phyloP scores from a whole-genome alignment of 257 asterid species.

The Verbascum thapsus region DNA sequence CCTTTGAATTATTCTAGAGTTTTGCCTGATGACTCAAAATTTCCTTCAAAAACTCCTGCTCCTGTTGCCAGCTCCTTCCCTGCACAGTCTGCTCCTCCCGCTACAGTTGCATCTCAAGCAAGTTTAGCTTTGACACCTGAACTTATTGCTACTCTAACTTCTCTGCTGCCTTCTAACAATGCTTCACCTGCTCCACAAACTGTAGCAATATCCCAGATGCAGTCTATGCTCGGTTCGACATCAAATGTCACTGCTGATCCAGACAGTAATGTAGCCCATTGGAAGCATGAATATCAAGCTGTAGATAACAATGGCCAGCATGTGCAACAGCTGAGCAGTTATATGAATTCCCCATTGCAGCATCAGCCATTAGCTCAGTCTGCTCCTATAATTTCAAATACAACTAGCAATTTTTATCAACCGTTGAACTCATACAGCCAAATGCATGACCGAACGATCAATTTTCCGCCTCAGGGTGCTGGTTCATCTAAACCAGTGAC shows the following conservation, averaged over 20 bases:
- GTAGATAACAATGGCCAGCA: conserved; percentile 46
- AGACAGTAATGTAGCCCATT: conserved; percentile 46
- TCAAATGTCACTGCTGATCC: conserved; percentile 45
- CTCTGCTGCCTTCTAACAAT: conserved; percentile 56
- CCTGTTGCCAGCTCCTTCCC: conserved; percentile 51
- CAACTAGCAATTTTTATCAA: conserved; percentile 44
- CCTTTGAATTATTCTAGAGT: conserved; percentile 45
- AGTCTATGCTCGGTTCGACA: conserved; percentile 41
- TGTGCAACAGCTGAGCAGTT: conserved; percentile 48
- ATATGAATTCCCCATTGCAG: conserved; percentile 51
- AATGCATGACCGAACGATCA: conserved; percentile 43
- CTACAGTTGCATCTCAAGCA: conserved; percentile 54
- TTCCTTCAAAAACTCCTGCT: conserved; percentile 41
- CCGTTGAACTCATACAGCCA: conserved; percentile 45
- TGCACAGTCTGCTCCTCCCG: conserved; percentile 47
- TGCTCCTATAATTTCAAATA: conserved; percentile 42
- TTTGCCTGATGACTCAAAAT: conserved; percentile 45
- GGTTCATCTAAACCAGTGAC: conserved; percentile 43
- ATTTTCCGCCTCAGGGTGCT: conserved; percentile 43
- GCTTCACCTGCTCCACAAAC: conserved; percentile 51
- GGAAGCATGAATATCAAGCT: conserved; percentile 55
- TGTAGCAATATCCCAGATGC: conserved; percentile 35
- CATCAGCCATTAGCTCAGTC: conserved; percentile 50
- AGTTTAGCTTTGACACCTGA: conserved; percentile 84
- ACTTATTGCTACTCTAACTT: conserved; percentile 80